phyloP scores from a whole-genome alignment of 805 yeast genomes.

The Torulaspora gathmanii region DNA sequence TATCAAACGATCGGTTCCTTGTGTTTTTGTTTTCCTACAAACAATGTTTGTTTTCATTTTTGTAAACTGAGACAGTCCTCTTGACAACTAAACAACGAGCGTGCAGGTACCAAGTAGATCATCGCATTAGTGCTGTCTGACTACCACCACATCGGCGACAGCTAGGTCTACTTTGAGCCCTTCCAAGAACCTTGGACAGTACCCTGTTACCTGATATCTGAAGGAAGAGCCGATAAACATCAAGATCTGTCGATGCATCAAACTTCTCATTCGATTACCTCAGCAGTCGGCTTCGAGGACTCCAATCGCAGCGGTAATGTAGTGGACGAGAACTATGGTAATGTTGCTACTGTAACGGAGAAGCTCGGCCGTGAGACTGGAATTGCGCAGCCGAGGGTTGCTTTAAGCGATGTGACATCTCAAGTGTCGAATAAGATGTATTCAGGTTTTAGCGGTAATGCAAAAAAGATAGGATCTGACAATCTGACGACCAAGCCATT shows the following conservation, averaged over 20 bases:
- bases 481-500: not conserved
- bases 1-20: constrained; percentile 4
- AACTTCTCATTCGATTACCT: constrained; percentile 16
- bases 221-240: not conserved
- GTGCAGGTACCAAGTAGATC: not conserved
- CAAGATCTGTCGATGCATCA: constrained; percentile 14
- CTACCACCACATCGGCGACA: not conserved
- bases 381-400: constrained; percentile 23
- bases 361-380: constrained; percentile 6
- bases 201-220: not conserved
- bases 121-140: not conserved
- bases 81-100: not conserved
- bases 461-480: not conserved
- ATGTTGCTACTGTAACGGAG: constrained; percentile 7
- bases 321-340: constrained; percentile 7
- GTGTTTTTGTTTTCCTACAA: not conserved
- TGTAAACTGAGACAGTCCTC: constrained; percentile 9
- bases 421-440: constrained; percentile 23
- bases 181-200: not conserved
- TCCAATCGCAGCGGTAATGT: constrained; percentile 7
- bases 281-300: constrained; percentile 9
- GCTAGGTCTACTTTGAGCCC: not conserved
- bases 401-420: constrained; percentile 34
- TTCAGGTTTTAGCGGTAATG: constrained; percentile 1
- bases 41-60: constrained; percentile 11